These are phyloP conservation scores for Ustilago curta DNA, from an alignment of 1,284 basidiomycete species.

Conservation along the genomic window DNA sequence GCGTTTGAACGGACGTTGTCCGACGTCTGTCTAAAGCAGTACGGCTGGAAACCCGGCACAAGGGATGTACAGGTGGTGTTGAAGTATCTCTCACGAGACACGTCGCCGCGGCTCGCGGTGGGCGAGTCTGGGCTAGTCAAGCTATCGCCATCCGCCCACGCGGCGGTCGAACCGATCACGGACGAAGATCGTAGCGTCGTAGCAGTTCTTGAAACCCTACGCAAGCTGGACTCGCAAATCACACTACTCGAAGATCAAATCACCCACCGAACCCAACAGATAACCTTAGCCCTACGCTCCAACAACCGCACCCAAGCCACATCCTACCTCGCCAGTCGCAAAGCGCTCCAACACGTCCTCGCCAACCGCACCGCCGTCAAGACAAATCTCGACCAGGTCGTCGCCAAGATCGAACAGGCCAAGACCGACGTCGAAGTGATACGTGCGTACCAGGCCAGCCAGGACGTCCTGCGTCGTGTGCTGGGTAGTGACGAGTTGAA, in stretches of 20 bases:
- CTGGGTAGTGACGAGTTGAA: slow-evolving; percentile 81
- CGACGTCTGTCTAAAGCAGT: slow-evolving; percentile 8
- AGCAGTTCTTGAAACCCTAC: slow-evolving; percentile 78
- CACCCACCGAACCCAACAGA: slow-evolving; percentile 76
- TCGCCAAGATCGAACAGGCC: slow-evolving; percentile 86
- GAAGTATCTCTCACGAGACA: slow-evolving; percentile 83
- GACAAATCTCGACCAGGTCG: slow-evolving; percentile 79
- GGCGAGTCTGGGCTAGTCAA: slow-evolving; percentile 75
- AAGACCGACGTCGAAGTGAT: slow-evolving; percentile 91
- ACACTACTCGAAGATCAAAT: slow-evolving; percentile 77
- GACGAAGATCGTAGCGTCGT: slow-evolving; percentile 80
- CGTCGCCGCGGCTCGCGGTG: slow-evolving; percentile 73
- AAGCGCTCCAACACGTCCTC: slow-evolving; percentile 82
- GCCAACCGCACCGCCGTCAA: slow-evolving; percentile 80
- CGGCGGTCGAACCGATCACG: slow-evolving; percentile 71
- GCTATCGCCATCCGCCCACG: slow-evolving; percentile 12
- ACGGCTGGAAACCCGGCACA: slow-evolving; percentile 71
- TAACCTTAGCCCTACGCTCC: slow-evolving; percentile 76
- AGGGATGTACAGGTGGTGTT: slow-evolving; percentile 79
- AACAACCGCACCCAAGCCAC: slow-evolving; percentile 81
- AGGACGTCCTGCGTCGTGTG: slow-evolving; percentile 79
- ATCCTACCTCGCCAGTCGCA: slow-evolving; percentile 81
- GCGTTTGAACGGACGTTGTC: slow-evolving; percentile 19
- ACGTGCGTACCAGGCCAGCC: slow-evolving; percentile 84
- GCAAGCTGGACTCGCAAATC: slow-evolving; percentile 77